Evolutionary conservation across 495 filamentous ascomycete genomes (phyloP).

Genomic region (Podospora comata): DNA sequence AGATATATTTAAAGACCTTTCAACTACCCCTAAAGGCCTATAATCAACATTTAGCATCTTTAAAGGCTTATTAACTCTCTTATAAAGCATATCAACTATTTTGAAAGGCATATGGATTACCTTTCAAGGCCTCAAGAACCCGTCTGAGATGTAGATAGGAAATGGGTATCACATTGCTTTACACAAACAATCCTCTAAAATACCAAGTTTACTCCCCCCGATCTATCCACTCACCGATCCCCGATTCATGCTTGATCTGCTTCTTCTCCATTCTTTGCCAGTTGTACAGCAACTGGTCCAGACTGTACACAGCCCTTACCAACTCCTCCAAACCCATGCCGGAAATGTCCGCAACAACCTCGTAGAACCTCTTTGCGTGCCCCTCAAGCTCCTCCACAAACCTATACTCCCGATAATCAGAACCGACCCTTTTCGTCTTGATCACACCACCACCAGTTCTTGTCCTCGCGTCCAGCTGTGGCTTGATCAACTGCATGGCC

Average conservation of each 20-base stretch:
- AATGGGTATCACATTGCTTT: neutral
- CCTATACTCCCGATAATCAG: constrained; percentile 19
- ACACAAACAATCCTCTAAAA: neutral
- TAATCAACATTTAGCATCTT: too few relatives aligned
- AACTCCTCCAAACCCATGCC: constrained; percentile 27
- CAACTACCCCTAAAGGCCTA: neutral
- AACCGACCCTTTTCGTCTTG: constrained; percentile 21
- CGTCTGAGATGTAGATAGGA: too few relatives aligned
- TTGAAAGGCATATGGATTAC: neutral
- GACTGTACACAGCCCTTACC: constrained; percentile 23
- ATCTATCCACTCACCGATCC: neutral
- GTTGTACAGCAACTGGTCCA: constrained; percentile 24
- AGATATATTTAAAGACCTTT: too few relatives aligned
- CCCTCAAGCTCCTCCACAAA: constrained; percentile 24
- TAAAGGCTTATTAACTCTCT: too few relatives aligned
- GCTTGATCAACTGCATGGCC: constrained; percentile 20
- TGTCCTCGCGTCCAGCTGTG: constrained; percentile 2
- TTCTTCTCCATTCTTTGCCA: constrained; percentile 25
- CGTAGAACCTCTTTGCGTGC: constrained; percentile 25
- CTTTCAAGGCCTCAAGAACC: neutral
- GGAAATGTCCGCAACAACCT: constrained; percentile 25
- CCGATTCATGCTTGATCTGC: constrained; percentile 9
- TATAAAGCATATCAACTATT: neutral
- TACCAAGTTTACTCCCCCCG: neutral
- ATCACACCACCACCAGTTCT: neutral